Evolutionary conservation across 2,329 filamentous ascomycete genomes (phyloP).

Genomic region (Paraphaeosphaeria minitans): DNA sequence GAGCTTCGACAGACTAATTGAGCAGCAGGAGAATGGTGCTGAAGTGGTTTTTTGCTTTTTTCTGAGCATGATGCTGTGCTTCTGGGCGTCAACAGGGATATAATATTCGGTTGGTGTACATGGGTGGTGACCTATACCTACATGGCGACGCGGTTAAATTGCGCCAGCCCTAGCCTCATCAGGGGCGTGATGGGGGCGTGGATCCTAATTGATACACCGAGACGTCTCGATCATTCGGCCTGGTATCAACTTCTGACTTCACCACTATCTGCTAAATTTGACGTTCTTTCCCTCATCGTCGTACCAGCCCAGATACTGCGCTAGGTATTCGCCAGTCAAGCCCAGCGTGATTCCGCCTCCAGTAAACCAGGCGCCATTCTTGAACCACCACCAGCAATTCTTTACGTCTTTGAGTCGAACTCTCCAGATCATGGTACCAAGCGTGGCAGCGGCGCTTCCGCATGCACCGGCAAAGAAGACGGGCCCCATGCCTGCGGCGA

Average conservation of each 20-base stretch:
- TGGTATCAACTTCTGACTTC: not conserved
- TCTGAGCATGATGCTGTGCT: not conserved
- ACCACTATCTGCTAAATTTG: slow-evolving; percentile 13
- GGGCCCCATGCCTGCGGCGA: slow-evolving; percentile 64
- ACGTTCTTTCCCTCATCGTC: slow-evolving; percentile 19
- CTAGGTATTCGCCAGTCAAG: slow-evolving; percentile 59
- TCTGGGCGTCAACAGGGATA: slow-evolving; percentile 3
- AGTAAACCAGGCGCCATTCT: slow-evolving; percentile 65
- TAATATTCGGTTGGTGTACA: slow-evolving; percentile 13
- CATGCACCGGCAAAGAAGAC: slow-evolving; percentile 64
- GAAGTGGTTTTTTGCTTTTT: not conserved
- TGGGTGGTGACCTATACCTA: slow-evolving; percentile 6
- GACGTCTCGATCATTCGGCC: slow-evolving; percentile 5
- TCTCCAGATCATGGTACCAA: slow-evolving; percentile 64
- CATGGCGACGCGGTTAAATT: slow-evolving; percentile 10
- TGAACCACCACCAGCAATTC: slow-evolving; percentile 70
- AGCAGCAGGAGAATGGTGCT: not conserved
- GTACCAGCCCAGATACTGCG: slow-evolving; percentile 33
- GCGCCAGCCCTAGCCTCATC: slow-evolving; percentile 1
- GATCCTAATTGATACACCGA: slow-evolving; percentile 1
- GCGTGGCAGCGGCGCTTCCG: slow-evolving; percentile 60
- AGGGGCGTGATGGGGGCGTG: slow-evolving; percentile 1
- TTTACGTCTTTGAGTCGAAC: slow-evolving; percentile 62
- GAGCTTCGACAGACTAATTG: not conserved
- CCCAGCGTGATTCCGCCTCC: slow-evolving; percentile 64